A percentile compares a stretch with the other conserved stretches of the same genome.
Evolutionary conservation across 495 filamentous ascomycete genomes (phyloP).

Genomic region (Friedmanniomyces endolithicus): DNA sequence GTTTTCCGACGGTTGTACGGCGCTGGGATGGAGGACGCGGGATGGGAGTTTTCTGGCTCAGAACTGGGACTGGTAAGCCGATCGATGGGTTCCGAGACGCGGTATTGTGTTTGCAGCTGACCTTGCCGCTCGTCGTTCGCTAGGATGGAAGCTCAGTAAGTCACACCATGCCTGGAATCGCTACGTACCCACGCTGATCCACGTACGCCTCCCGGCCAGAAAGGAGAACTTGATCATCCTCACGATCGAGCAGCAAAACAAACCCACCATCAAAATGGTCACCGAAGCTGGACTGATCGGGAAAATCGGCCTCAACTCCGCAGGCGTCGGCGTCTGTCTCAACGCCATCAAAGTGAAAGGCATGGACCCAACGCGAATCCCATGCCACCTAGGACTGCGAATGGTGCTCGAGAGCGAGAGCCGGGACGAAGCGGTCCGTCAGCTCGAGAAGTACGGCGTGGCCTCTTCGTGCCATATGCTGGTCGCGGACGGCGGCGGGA

Average conservation of each 20-base stretch:
- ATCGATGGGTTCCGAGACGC: neutral
- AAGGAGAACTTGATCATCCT: conserved; percentile 44
- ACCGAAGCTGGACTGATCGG: conserved; percentile 59
- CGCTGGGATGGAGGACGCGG: conserved; percentile 41
- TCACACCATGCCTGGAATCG: conserved; percentile 7
- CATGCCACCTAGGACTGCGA: conserved; percentile 52
- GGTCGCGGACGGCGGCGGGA: conserved; percentile 42
- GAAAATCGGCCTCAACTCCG: conserved; percentile 56
- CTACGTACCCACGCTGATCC: neutral
- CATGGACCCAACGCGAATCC: conserved; percentile 41
- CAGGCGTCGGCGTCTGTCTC: conserved; percentile 51
- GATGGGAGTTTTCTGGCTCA: conserved; percentile 40
- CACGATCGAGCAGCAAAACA: conserved; percentile 37
- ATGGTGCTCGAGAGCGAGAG: conserved; percentile 42
- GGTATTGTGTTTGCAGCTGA: neutral
- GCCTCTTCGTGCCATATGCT: conserved; percentile 52
- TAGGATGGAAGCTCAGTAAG: neutral
- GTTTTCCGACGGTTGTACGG: conserved; percentile 54
- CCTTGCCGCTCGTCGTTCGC: neutral
- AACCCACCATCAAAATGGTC: conserved; percentile 40
- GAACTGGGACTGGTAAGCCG: conserved; percentile 47
- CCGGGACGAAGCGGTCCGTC: conserved; percentile 38
- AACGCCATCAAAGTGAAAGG: conserved; percentile 54
- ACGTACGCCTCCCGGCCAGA: neutral
- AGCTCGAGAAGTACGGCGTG: conserved; percentile 41